Conservation (phyloP, 176 grass and related monocot genomes). For the Olyra latifolia region DNA sequence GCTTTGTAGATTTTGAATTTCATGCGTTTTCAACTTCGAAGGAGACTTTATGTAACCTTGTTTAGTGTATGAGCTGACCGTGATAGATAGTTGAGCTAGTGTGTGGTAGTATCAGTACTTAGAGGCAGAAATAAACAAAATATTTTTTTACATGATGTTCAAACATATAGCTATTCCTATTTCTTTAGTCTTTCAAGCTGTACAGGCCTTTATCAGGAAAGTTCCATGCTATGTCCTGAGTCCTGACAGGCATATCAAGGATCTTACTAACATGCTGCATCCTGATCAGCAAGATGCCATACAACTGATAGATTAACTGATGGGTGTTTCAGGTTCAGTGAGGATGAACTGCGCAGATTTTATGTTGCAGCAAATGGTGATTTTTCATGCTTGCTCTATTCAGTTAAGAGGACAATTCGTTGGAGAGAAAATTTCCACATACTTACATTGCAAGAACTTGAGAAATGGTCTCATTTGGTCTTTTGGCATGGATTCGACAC, state of each 20-base stretch:
- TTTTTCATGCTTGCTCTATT: slow-evolving; percentile 68
- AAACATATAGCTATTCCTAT: slow-evolving; percentile 11
- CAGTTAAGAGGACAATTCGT: slow-evolving; percentile 83
- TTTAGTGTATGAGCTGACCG: slow-evolving; percentile 7
- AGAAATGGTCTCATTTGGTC: slow-evolving; percentile 90
- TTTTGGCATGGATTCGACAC: slow-evolving; percentile 98
- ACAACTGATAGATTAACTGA: slow-evolving; percentile 19
- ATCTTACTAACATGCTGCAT: background rate
- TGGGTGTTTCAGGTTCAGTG: slow-evolving; percentile 67
- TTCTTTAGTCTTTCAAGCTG: slow-evolving; percentile 10
- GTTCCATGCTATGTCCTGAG: background rate
- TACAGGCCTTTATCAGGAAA: slow-evolving; percentile 9
- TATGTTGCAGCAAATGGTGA: slow-evolving; percentile 78
- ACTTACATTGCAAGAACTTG: slow-evolving; percentile 86
- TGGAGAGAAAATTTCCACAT: slow-evolving; percentile 94
- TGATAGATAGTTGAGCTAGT: background rate
- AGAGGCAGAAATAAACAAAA: background rate
- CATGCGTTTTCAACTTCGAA: background rate
- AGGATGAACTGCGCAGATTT: slow-evolving; percentile 84
- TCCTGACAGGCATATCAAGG: background rate
- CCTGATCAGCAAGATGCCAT: slow-evolving; percentile 10
- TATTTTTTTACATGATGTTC: slow-evolving; percentile 11
- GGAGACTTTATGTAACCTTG: background rate
- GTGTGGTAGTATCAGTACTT: slow-evolving; percentile 16
- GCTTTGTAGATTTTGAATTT: slow-evolving; percentile 11